A percentile compares a stretch with the other conserved stretches of the same genome.
Evolutionary conservation across 495 filamentous ascomycete genomes (phyloP).

Genomic region (Lophiostoma macrostomum): DNA sequence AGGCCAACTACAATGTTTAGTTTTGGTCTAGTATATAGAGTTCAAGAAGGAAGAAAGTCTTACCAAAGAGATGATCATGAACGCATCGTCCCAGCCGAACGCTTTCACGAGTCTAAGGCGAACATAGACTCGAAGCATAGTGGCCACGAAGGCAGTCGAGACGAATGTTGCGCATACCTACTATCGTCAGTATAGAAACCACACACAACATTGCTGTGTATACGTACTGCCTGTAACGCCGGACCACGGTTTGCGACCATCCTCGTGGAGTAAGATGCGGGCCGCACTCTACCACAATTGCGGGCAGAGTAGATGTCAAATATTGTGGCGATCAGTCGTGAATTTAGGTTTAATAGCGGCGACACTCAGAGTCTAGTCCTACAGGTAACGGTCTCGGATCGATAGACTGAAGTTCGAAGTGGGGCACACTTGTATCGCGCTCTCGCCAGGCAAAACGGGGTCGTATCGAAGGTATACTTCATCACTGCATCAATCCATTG

Average conservation of each 20-base stretch:
- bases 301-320: no score
- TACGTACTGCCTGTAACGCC: constrained; percentile 16
- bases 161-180: constrained; percentile 14
- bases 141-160: constrained; percentile 12
- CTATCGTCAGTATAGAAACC: not conserved
- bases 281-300: no score
- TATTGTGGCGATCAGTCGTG: no score
- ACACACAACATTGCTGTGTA: not conserved
- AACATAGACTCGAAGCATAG: constrained; percentile 18
- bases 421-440: no score
- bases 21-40: not conserved
- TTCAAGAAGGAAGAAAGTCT: not conserved
- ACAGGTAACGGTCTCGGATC: no score
- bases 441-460: no score
- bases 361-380: no score
- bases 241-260: constrained; percentile 20
- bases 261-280: no score
- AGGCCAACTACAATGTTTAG: not conserved
- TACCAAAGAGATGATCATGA: constrained; percentile 20
- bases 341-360: no score
- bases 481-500: no score
- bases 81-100: constrained; percentile 26
- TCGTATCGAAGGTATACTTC: no score
- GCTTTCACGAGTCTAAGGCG: constrained; percentile 10
- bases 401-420: no score